Evolutionary conservation across 1,139 yeast genomes (phyloP).

Genomic region (Yamadazyma friedrichii): DNA sequence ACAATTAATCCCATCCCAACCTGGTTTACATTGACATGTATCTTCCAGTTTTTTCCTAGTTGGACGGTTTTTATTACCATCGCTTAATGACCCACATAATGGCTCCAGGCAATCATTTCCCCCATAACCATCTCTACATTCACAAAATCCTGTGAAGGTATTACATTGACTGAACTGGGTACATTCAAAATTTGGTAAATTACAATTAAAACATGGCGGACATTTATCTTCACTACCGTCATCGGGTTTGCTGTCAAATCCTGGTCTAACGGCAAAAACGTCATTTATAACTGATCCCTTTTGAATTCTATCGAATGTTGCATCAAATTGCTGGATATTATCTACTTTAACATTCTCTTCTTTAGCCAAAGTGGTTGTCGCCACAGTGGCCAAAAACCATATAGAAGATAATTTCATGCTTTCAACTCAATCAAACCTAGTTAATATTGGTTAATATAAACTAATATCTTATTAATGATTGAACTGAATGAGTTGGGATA

Average conservation of each 20-base stretch:
- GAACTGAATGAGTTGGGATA: too few relatives aligned
- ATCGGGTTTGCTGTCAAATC: slow-evolving; percentile 12
- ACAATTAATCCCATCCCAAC: slow-evolving; percentile 96
- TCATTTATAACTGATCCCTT: slow-evolving; percentile 26
- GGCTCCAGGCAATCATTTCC: slow-evolving; percentile 92
- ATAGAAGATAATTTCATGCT: too few relatives aligned
- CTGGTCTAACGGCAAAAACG: slow-evolving; percentile 23
- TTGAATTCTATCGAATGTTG: slow-evolving; percentile 26
- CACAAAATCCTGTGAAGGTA: slow-evolving; percentile 85
- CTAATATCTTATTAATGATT: too few relatives aligned
- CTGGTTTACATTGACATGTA: slow-evolving; percentile 70
- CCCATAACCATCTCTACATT: slow-evolving; percentile 89
- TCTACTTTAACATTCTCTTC: not conserved
- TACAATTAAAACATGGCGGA: slow-evolving; percentile 92
- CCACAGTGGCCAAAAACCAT: too few relatives aligned
- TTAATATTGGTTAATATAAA: too few relatives aligned
- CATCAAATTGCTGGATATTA: slow-evolving; percentile 15
- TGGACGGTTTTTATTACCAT: slow-evolving; percentile 62
- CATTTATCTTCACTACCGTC: slow-evolving; percentile 44
- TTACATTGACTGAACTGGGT: slow-evolving; percentile 87
- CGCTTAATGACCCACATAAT: slow-evolving; percentile 77
- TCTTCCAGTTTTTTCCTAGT: slow-evolving; percentile 47
- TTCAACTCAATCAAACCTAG: too few relatives aligned
- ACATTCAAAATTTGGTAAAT: slow-evolving; percentile 86
- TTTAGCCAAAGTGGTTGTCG: too few relatives aligned